Percentiles rank a stretch among this genome's conserved stretches.
Conservation (phyloP, 1,284 basidiomycete species). For the Sporisorium graminicola region DNA sequence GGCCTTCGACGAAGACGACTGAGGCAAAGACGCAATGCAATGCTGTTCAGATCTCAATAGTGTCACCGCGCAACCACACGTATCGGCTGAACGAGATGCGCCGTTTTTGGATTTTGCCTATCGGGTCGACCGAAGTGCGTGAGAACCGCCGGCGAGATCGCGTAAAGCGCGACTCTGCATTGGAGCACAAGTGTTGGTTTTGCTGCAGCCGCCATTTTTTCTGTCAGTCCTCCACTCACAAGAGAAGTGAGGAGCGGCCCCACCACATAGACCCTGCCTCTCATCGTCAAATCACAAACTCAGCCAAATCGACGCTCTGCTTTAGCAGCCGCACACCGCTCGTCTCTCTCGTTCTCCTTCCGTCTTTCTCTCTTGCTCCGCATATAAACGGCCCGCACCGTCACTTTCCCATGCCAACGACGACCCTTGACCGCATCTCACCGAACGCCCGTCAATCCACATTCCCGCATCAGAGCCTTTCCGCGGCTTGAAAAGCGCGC, state of each 20-base stretch:
- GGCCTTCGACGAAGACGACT: conserved; percentile 32
- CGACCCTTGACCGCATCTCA: neutral
- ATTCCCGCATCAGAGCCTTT: neutral
- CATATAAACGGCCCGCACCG: neutral
- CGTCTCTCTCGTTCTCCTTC: neutral
- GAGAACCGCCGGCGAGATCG: conserved; percentile 4
- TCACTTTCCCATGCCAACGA: neutral
- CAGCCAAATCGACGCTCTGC: neutral
- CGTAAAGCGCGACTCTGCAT: conserved; percentile 16
- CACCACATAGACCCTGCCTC: neutral
- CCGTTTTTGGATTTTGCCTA: neutral
- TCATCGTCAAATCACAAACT: conserved; percentile 2
- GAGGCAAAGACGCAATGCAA: neutral
- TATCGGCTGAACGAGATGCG: neutral
- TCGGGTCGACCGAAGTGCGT: neutral
- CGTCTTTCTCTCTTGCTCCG: neutral
- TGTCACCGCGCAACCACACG: no score
- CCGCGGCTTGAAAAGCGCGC: neutral
- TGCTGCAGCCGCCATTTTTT: neutral
- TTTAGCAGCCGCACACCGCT: neutral
- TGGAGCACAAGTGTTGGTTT: conserved; percentile 9
- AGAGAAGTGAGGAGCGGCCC: conserved; percentile 1
- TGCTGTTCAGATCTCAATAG: no score
- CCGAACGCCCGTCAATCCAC: neutral
- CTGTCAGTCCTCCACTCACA: conserved; percentile 18